These are phyloP conservation scores for Phytopythium oedochilum DNA, from an alignment of 352 stramenopile genomes.

Conservation along the genomic window DNA sequence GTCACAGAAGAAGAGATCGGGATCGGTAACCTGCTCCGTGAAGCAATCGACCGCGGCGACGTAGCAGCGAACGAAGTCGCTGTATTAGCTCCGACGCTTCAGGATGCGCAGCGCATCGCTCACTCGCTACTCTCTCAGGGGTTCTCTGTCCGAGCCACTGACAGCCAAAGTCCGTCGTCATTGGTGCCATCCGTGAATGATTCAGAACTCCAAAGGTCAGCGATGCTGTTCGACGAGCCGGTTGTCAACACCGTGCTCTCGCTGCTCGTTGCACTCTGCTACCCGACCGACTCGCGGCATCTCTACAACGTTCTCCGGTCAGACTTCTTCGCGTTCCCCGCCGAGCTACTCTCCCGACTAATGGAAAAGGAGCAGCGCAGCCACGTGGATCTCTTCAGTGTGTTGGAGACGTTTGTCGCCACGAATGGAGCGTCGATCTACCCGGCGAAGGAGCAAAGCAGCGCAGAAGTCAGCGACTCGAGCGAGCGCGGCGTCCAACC, in stretches of 20 bases:
- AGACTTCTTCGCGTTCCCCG: slow-evolving; percentile 48
- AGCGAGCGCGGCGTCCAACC: slow-evolving; percentile 6
- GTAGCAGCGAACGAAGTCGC: slow-evolving; percentile 7
- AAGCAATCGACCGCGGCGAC: background rate
- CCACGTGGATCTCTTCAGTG: slow-evolving; percentile 40
- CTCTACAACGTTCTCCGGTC: slow-evolving; percentile 79
- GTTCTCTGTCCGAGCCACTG: slow-evolving; percentile 13
- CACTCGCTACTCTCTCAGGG: slow-evolving; percentile 27
- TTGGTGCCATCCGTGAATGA: background rate
- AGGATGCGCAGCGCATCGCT: slow-evolving; percentile 32
- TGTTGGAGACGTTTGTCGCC: slow-evolving; percentile 47
- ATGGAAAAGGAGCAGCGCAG: slow-evolving; percentile 60
- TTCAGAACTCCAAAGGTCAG: background rate
- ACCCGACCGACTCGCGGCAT: slow-evolving; percentile 61
- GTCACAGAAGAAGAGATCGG: slow-evolving; percentile 14
- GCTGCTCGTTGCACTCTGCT: slow-evolving; percentile 58
- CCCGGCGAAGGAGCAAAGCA: slow-evolving; percentile 8
- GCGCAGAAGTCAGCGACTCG: background rate
- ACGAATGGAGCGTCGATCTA: slow-evolving; percentile 20
- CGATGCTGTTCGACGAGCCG: slow-evolving; percentile 53
- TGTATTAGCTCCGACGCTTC: slow-evolving; percentile 26
- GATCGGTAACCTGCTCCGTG: slow-evolving; percentile 8
- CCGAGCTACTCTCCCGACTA: slow-evolving; percentile 47
- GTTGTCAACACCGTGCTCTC: slow-evolving; percentile 62
- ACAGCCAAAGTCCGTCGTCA: background rate